Evolutionary conservation across 495 filamentous ascomycete species (phyloP).

Genomic region (Darksidea phi): DNA sequence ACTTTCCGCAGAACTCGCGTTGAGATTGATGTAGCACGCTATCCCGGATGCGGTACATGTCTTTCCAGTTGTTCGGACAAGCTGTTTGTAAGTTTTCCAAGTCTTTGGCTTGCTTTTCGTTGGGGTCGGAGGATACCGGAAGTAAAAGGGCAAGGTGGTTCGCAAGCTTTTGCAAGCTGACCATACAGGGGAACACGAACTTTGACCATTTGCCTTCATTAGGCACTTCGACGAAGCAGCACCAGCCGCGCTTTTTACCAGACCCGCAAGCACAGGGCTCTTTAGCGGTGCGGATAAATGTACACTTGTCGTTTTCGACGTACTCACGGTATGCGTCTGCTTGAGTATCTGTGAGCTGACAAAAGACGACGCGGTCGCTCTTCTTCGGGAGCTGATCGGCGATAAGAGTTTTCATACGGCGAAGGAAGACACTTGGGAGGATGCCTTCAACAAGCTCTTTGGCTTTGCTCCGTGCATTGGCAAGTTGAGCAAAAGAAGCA

Average conservation of each 20-base stretch:
- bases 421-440: slow-evolving; percentile 86
- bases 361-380: slow-evolving; percentile 91
- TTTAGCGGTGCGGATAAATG: slow-evolving; percentile 63
- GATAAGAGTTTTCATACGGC: slow-evolving; percentile 90
- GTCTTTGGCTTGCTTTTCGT: slow-evolving; percentile 80
- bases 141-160: slow-evolving; percentile 92
- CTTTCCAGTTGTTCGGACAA: slow-evolving; percentile 72
- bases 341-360: slow-evolving; percentile 81
- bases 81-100: slow-evolving; percentile 73
- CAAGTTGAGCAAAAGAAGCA: slow-evolving; percentile 81
- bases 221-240: slow-evolving; percentile 63
- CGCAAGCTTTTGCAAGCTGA: slow-evolving; percentile 77
- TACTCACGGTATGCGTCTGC: slow-evolving; percentile 81
- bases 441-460: slow-evolving; percentile 83
- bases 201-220: slow-evolving; percentile 68
- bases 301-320: slow-evolving; percentile 68
- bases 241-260: slow-evolving; percentile 75
- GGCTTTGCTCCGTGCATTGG: slow-evolving; percentile 76
- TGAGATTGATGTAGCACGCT: slow-evolving; percentile 81
- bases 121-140: slow-evolving; percentile 62
- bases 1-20: slow-evolving; percentile 94
- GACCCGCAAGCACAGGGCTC: slow-evolving; percentile 71
- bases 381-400: slow-evolving; percentile 96
- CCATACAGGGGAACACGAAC: slow-evolving; percentile 82
- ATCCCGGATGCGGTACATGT: slow-evolving; percentile 72